A percentile compares a stretch with the other conserved stretches of the same genome.
Conservation (phyloP, 768 basidiomycete genomes). For the Agrocybe chaxingu region DNA sequence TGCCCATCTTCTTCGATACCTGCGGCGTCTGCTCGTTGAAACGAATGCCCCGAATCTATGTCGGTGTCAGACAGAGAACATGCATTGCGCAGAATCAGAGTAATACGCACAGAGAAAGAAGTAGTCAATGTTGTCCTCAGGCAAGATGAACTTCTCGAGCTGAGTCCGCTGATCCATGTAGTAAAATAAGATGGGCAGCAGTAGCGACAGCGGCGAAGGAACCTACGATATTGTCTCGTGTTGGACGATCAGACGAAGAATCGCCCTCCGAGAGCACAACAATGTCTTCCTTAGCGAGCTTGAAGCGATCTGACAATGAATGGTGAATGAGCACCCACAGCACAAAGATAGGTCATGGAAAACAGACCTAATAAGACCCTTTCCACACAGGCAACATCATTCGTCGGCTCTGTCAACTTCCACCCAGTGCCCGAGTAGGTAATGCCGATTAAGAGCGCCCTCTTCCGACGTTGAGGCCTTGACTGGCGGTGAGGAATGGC, state of each 20-base stretch:
- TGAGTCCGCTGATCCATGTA: not conserved
- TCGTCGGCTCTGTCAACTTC: not conserved
- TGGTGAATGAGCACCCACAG: not conserved
- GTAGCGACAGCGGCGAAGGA: not conserved
- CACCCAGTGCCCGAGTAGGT: not conserved
- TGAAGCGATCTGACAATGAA: not conserved
- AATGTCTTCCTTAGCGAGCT: not conserved
- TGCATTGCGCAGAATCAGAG: not conserved
- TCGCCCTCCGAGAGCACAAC: slow-evolving; percentile 2
- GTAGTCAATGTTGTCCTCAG: slow-evolving; percentile 2
- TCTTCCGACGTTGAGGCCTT: not conserved
- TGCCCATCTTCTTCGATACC: slow-evolving; percentile 10
- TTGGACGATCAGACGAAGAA: not conserved
- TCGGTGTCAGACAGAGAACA: not conserved
- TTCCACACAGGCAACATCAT: slow-evolving; percentile 5
- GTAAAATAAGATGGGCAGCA: not conserved
- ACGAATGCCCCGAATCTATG: slow-evolving; percentile 13
- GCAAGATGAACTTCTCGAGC: not conserved
- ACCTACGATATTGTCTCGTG: slow-evolving; percentile 6
- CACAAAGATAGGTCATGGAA: too few species aligned
- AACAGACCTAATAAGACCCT: slow-evolving; percentile 8
- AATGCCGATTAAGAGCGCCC: slow-evolving; percentile 12
- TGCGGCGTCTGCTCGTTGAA: not conserved
- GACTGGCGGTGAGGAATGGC: too few species aligned
- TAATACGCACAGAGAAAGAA: slow-evolving; percentile 6